Evolutionary conservation across 108 stramenopile species (phyloP).

Genomic region (Fistulifera solaris): DNA sequence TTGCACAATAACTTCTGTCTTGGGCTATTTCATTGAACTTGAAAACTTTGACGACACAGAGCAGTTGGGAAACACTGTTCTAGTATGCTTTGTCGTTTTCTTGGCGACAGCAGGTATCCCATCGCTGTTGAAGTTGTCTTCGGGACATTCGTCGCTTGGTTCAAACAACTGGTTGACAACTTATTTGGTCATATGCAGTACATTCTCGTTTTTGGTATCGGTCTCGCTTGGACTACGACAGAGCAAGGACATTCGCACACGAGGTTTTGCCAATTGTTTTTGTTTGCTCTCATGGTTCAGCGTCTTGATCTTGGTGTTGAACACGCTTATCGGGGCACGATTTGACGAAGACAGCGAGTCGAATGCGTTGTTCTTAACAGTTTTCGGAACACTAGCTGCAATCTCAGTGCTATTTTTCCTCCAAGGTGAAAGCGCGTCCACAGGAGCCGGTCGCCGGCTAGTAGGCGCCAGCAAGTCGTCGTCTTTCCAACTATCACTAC

Average conservation of each 20-base stretch:
- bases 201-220: conserved; percentile 34
- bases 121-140: conserved; percentile 25
- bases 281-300: conserved; percentile 46
- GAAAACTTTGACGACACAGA: conserved; percentile 58
- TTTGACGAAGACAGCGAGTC: conserved; percentile 43
- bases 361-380: conserved; percentile 53
- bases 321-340: too few species aligned
- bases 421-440: conserved; percentile 41
- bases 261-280: conserved; percentile 52
- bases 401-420: conserved; percentile 52
- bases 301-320: conserved; percentile 43
- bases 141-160: conserved; percentile 45
- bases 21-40: conserved; percentile 61
- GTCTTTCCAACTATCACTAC: too few species aligned
- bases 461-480: too few species aligned
- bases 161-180: conserved; percentile 65
- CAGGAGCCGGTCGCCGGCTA: too few species aligned
- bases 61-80: conserved; percentile 53
- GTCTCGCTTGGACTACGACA: conserved; percentile 33
- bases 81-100: conserved; percentile 48
- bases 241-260: conserved; percentile 38
- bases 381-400: conserved; percentile 49
- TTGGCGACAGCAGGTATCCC: conserved; percentile 19
- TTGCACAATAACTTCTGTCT: conserved; percentile 60
- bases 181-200: conserved; percentile 45